Conservation (phyloP, 768 basidiomycete species). For the Termitomyces sp. region DNA sequence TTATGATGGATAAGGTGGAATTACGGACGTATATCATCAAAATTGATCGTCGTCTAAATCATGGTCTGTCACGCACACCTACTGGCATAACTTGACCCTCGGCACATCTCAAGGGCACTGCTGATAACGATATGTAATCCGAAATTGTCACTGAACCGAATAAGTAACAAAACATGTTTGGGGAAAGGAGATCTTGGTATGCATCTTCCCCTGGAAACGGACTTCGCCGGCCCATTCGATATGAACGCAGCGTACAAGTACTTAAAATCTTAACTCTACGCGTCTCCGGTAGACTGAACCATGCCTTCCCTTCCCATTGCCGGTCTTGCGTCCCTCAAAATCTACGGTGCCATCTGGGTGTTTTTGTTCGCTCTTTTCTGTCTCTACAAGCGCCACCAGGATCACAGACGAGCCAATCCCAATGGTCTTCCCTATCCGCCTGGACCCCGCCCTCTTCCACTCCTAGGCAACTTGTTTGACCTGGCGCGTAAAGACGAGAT, state of each 20-base stretch:
- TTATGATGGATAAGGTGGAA: too few species aligned
- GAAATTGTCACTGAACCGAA: neutral
- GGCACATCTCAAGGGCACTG: neutral
- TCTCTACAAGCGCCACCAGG: slow-evolving; percentile 6
- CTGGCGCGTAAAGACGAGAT: slow-evolving; percentile 34
- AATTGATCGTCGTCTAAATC: neutral
- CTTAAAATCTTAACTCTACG: neutral
- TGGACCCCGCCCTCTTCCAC: slow-evolving; percentile 46
- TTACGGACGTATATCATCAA: too few species aligned
- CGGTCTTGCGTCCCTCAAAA: neutral
- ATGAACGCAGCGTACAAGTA: neutral
- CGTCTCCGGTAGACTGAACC: neutral
- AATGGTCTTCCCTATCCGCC: slow-evolving; percentile 39
- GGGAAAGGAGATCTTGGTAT: neutral
- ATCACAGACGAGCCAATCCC: slow-evolving; percentile 9
- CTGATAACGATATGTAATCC: neutral
- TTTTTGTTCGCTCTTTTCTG: slow-evolving; percentile 1
- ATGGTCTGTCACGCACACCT: too few species aligned
- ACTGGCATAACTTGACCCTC: too few species aligned
- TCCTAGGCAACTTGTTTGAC: slow-evolving; percentile 50
- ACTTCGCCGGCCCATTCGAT: neutral
- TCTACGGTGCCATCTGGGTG: slow-evolving; percentile 4
- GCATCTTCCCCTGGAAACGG: slow-evolving; percentile 2
- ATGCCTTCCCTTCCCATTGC: slow-evolving; percentile 9
- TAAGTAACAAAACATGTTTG: neutral